Evolutionary conservation across 2,329 filamentous ascomycete species (phyloP), one percentile per base, ranked within the genome.

Genomic region (Botrytis paeoniae): DNA sequence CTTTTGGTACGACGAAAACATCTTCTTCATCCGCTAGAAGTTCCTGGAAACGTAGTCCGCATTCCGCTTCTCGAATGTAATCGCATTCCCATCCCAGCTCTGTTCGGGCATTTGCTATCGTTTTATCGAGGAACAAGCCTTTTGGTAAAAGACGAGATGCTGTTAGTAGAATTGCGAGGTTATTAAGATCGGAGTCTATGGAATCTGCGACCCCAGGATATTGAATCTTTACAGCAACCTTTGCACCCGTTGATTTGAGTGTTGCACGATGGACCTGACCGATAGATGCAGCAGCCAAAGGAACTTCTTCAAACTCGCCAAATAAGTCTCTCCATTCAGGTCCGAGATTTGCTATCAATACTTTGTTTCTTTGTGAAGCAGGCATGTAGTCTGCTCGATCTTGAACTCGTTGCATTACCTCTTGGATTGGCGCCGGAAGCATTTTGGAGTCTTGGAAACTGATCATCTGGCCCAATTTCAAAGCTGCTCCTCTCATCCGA

Each of bases 351-450:
- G 88, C 85, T 0, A 85, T 82, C 10, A 99, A 87, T 0, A 99
- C 95, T 74, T 91, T 90, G 81, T 99, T 91, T 18, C 96, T 91
- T 82, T 99, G 96, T 81, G 91, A 97, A 3, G 93, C 88, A 0
- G 96, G 96, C 96, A 99, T 99, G 82, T 98, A 99, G 82, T 99
- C 95, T 57, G 96, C 96, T 73, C 93, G 91, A 81, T 99, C 96
- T 81, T 99, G 96, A 0, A 99, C 96, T 9, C 97, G 91, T 81
- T 97, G 94, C 20, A 99, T 85, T 2, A 99, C 94, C 79, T 95
- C 89, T 77, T 97, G 93, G 68, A 99, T 94, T 1, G 93, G 89
- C 0, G 88, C 89, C 0, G 96, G 96, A 16, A 99, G 88, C 90
- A 98, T 94, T 82, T 97, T 98, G 54, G 93, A 90, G 83, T 99